Percentiles rank a stretch among this genome's conserved stretches.
Evolutionary conservation across 2,329 filamentous ascomycete genomes (phyloP).

Genomic region (Sporothrix brunneoviolacea): DNA sequence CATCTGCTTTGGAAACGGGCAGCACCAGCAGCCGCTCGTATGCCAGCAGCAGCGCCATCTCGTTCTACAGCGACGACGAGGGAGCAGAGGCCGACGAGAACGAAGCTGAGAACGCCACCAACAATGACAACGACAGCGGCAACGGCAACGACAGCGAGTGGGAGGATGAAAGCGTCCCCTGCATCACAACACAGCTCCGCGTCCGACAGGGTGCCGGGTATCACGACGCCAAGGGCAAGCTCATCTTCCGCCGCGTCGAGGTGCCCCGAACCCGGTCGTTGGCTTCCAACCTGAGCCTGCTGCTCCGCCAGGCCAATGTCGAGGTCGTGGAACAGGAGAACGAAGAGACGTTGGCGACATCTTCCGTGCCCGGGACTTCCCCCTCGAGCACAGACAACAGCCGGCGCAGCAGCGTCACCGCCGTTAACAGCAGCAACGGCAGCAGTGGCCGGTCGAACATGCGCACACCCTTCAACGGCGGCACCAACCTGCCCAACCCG

Average conservation of each 20-base stretch:
- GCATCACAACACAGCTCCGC: neutral
- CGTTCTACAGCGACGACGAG: neutral
- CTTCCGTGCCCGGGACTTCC: no score
- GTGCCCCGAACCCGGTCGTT: slow-evolving; percentile 2
- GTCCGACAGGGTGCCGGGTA: neutral
- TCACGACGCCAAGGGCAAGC: neutral
- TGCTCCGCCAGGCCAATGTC: slow-evolving; percentile 1
- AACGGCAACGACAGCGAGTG: neutral
- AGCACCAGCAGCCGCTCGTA: neutral
- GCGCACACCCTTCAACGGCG: neutral
- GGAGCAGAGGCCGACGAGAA: neutral
- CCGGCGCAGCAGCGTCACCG: neutral
- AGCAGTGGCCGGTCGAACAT: no score
- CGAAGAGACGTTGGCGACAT: no score
- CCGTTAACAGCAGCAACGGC: neutral
- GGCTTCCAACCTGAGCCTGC: slow-evolving; percentile 6
- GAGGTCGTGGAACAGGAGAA: no score
- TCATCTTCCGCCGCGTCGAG: neutral
- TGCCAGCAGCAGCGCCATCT: slow-evolving; percentile 5
- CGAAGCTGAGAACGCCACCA: neutral
- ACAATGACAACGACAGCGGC: neutral
- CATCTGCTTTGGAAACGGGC: no score
- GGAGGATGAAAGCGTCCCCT: slow-evolving; percentile 1
- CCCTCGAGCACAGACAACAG: neutral
- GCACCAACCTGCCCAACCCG: slow-evolving; percentile 7